Conservation (phyloP, 371 early-diverging fungal genomes). For the Rhizopus arrhizus region DNA sequence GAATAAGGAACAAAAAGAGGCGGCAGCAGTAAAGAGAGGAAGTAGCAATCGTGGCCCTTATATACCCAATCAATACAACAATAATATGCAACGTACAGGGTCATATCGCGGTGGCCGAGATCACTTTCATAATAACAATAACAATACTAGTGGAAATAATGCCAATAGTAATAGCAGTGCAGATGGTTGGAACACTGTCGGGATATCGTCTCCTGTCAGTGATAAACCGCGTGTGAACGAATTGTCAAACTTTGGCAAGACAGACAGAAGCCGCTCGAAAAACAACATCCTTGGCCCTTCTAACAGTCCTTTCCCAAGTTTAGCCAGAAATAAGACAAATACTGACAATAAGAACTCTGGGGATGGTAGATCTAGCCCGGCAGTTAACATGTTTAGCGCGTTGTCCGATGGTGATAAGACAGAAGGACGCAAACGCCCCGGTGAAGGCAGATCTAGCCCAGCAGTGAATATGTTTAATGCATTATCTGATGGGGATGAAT, state of each 20-base stretch:
- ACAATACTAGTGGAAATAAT: slow-evolving; percentile 6
- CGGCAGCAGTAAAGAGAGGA: slow-evolving; percentile 65
- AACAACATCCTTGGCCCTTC: slow-evolving; percentile 62
- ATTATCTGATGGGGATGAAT: slow-evolving; percentile 40
- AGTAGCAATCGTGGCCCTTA: slow-evolving; percentile 60
- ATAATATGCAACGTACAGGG: slow-evolving; percentile 62
- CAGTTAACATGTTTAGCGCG: slow-evolving; percentile 65
- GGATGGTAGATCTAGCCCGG: slow-evolving; percentile 38
- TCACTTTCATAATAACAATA: slow-evolving; percentile 11
- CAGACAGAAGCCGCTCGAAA: slow-evolving; percentile 64
- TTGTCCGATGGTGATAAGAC: slow-evolving; percentile 41
- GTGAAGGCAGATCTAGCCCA: slow-evolving; percentile 36
- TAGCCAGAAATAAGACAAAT: slow-evolving; percentile 36
- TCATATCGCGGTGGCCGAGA: slow-evolving; percentile 55
- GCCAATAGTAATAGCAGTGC: slow-evolving; percentile 15
- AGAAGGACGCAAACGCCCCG: slow-evolving; percentile 33
- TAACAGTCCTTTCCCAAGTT: slow-evolving; percentile 60
- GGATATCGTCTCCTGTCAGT: slow-evolving; percentile 35
- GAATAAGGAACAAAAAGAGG: slow-evolving; percentile 64
- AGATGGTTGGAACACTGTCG: slow-evolving; percentile 80
- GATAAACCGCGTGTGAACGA: slow-evolving; percentile 59
- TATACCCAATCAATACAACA: slow-evolving; percentile 41
- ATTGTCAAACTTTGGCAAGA: slow-evolving; percentile 78
- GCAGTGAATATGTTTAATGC: slow-evolving; percentile 66
- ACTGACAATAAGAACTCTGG: slow-evolving; percentile 28